A percentile compares a stretch with the other conserved stretches of the same genome.
phyloP scores from a whole-genome alignment of 495 filamentous ascomycete species.

The Cercophora sp. region DNA sequence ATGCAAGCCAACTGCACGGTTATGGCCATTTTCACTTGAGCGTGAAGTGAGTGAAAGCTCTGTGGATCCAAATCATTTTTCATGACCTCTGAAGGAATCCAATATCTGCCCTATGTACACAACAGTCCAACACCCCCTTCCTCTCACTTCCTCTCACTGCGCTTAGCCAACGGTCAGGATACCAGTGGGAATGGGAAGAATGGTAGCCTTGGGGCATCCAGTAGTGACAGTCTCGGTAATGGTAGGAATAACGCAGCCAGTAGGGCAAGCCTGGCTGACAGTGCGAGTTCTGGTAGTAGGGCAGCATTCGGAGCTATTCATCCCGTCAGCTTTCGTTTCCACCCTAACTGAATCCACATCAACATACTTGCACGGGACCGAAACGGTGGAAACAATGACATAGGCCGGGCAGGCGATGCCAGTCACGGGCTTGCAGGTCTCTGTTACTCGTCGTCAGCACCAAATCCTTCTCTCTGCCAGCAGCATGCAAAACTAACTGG shows the following conservation, averaged over 20 bases:
- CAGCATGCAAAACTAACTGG: background rate
- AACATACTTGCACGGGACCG: slow-evolving; percentile 8
- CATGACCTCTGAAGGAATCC: background rate
- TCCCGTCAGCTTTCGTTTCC: background rate
- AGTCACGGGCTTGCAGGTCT: background rate
- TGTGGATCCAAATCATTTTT: background rate
- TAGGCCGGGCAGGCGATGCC: slow-evolving; percentile 2
- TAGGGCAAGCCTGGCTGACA: slow-evolving; percentile 25
- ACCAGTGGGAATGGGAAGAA: background rate
- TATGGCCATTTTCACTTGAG: too few species aligned
- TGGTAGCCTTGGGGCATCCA: slow-evolving; percentile 21
- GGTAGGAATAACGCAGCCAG: slow-evolving; percentile 31
- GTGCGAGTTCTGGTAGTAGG: slow-evolving; percentile 33
- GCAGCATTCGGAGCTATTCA: slow-evolving; percentile 36
- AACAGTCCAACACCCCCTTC: background rate
- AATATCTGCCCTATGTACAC: too few species aligned
- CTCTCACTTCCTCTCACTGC: background rate
- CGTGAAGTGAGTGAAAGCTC: too few species aligned
- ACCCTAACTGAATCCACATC: background rate
- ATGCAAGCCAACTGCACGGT: slow-evolving; percentile 7
- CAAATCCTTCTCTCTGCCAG: background rate
- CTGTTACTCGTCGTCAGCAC: background rate
- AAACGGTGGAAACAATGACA: background rate
- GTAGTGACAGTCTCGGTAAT: slow-evolving; percentile 37
- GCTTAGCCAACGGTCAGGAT: slow-evolving; percentile 1